A percentile compares a stretch with the other conserved stretches of the same genome.
phyloP scores from a whole-genome alignment of 2,329 filamentous ascomycete genomes.

The Xylaria sp. region DNA sequence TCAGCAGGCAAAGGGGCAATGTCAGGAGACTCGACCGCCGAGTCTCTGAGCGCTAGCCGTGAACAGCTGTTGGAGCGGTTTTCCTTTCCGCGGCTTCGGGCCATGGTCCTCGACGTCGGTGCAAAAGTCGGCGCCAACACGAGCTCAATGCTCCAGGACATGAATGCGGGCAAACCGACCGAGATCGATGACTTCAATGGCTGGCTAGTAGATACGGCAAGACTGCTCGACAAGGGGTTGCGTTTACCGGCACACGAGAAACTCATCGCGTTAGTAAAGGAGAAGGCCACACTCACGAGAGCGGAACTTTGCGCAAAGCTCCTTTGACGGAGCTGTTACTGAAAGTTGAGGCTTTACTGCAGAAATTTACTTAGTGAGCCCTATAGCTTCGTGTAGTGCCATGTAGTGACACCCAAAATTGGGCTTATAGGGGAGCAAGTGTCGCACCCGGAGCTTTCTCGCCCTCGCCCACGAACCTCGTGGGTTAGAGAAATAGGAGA shows the following conservation, averaged over 20 bases:
- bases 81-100: conserved; percentile 54
- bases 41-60: conserved; percentile 54
- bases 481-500: not conserved
- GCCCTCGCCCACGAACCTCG: not conserved
- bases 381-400: not conserved
- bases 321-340: conserved; percentile 3
- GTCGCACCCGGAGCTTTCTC: not conserved
- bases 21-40: conserved; percentile 4
- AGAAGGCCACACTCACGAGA: conserved; percentile 47
- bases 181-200: conserved; percentile 61
- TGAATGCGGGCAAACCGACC: conserved; percentile 56
- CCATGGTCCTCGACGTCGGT: conserved; percentile 60
- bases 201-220: conserved; percentile 62
- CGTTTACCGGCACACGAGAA: conserved; percentile 54
- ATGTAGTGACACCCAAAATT: not conserved
- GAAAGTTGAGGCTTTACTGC: not conserved
- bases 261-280: conserved; percentile 58
- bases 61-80: conserved; percentile 54
- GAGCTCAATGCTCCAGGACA: conserved; percentile 72
- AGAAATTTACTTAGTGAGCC: not conserved
- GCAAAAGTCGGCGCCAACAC: conserved; percentile 63
- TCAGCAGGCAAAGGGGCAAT: not conserved
- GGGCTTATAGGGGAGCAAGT: not conserved
- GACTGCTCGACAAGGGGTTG: conserved; percentile 50
- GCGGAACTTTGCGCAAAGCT: conserved; percentile 47